Base-by-base conservation (phyloP, 805 yeast genomes). In the Komagataella pseudopastoris region DNA sequence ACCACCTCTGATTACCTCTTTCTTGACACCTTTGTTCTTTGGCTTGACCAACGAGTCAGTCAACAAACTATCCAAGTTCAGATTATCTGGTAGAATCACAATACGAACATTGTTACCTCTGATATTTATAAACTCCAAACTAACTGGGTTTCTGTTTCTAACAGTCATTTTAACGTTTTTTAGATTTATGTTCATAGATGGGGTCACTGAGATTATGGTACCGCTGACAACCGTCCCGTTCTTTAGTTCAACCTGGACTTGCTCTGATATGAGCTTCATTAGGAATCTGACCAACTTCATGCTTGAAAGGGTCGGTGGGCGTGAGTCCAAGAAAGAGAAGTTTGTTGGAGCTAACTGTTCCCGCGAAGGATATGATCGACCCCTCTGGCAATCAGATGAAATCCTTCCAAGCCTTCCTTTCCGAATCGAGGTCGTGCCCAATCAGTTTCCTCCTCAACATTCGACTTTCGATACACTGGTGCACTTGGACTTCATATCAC, bases 191-290 rank as follows among this genome's bases (percentile, higher is more conserved):
- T 90, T 90, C 98, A 90, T 90, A 55, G 85, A 77, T 23, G 96
- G 96, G 2, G 96, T 75, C 45, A 93, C 96, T 6, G 89, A 79
- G 45, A 85, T 79, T 23, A 91, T 71, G 12, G 90, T 86, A 0
- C 98, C 98, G 59, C 85, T 78, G 5, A 91, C 78, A 4, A 87
- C 75, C 4, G 91, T 86, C 45, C 97, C 97, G 66, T 91, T 88
- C 65, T 90, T 91, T 60, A 91, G 71, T 64, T 90, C 98, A 17
- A 90, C 85, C 50, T 91, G 89, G 1, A 91, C 91, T 50, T 88
- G 82, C 67, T 89, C 97, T 52, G 84, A 82, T 44, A 83, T 78
- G 60, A 91, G 71, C 60, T 88, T 89, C 87, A 87, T 87, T 54
- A 91, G 70, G 64, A 91, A 89, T 54, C 83, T 69, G 14, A 83